A percentile compares a stretch with the other conserved stretches of the same genome.
Conservation (phyloP, 176 grass and related monocot species). For the Oryza nivara region DNA sequence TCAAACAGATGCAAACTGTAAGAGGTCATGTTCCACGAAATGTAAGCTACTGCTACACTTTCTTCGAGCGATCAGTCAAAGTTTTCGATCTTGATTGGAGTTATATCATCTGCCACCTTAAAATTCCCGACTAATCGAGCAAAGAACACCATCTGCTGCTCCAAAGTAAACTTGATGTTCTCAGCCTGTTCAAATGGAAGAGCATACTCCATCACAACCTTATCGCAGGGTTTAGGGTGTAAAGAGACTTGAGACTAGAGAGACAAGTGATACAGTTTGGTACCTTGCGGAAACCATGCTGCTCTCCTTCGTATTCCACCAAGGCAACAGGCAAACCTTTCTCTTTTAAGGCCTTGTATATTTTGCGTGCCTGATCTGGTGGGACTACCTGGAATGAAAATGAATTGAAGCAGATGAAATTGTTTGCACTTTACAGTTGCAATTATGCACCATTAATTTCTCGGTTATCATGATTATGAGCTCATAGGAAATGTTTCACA, state of each 20-base stretch:
- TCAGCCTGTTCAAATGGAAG: constrained; percentile 59
- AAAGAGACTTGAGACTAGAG: background rate
- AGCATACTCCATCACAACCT: constrained; percentile 13
- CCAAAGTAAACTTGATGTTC: constrained; percentile 94
- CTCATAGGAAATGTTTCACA: background rate
- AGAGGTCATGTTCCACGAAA: background rate
- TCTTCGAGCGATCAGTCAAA: constrained; percentile 53
- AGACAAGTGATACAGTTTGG: background rate
- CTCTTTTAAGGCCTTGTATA: constrained; percentile 85
- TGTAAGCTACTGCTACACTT: background rate
- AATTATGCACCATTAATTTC: background rate
- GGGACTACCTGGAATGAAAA: constrained; percentile 66
- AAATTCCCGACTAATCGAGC: constrained; percentile 75
- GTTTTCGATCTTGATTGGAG: constrained; percentile 87
- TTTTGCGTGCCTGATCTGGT: constrained; percentile 77
- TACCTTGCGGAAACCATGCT: constrained; percentile 93
- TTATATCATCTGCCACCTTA: constrained; percentile 79
- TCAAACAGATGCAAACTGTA: background rate
- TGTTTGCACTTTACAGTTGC: background rate
- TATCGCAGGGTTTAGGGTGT: background rate
- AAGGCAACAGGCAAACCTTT: constrained; percentile 88
- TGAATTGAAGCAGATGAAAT: background rate
- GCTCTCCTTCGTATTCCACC: constrained; percentile 96
- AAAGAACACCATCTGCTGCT: constrained; percentile 93
- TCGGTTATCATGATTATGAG: background rate